These are phyloP conservation scores for Apiospora arundinis DNA, from an alignment of 2,329 filamentous ascomycete species.

Conservation along the genomic window DNA sequence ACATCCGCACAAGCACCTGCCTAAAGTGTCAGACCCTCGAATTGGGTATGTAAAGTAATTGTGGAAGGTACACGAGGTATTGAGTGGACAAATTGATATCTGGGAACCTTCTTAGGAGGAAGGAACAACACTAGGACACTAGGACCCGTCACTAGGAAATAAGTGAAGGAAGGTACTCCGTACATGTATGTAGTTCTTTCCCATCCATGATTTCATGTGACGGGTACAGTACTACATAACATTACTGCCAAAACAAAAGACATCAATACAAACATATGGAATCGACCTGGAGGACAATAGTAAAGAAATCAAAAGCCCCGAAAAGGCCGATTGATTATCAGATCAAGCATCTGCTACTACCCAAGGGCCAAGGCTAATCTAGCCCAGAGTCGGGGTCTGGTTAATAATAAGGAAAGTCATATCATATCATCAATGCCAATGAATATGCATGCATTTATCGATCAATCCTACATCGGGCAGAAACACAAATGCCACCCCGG, in stretches of 20 bases:
- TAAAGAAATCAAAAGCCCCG: not conserved
- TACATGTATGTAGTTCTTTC: too few species aligned
- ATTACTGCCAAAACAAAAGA: too few species aligned
- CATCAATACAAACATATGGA: too few species aligned
- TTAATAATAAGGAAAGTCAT: not conserved
- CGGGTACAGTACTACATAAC: not conserved
- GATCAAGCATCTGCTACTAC: conserved; percentile 1
- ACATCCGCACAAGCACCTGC: not conserved
- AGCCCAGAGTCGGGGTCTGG: not conserved
- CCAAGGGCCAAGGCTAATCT: not conserved
- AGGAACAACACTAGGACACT: not conserved
- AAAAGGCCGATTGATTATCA: not conserved
- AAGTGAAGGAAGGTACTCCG: not conserved
- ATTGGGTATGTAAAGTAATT: too few species aligned
- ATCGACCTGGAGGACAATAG: too few species aligned
- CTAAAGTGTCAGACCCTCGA: not conserved
- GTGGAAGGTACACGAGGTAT: too few species aligned
- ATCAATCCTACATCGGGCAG: conserved; percentile 4
- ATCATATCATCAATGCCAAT: not conserved
- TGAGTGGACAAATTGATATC: not conserved
- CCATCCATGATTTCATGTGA: too few species aligned
- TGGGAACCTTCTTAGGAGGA: not conserved
- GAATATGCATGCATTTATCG: not conserved
- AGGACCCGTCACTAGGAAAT: not conserved
- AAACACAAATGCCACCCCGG: conserved; percentile 5